Percentiles rank a stretch among this genome's conserved stretches.
phyloP scores from a whole-genome alignment of 2,329 filamentous ascomycete species.

The Scedosporium aurantiacum region DNA sequence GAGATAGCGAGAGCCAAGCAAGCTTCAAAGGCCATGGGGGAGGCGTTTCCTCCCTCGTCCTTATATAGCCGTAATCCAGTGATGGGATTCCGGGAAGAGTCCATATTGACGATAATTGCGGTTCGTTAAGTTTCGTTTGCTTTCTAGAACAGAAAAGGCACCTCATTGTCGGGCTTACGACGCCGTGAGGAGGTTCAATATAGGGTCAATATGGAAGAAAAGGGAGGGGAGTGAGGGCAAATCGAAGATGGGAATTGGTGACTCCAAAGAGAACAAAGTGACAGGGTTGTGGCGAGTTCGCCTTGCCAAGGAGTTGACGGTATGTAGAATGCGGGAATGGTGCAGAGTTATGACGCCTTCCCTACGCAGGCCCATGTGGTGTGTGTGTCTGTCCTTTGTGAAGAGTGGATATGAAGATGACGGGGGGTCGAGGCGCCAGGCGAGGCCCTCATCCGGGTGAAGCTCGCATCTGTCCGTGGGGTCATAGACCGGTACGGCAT shows the following conservation, averaged over 20 bases:
- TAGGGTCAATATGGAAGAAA: constrained; percentile 5
- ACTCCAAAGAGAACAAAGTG: background rate
- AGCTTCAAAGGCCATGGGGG: background rate
- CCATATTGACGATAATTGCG: background rate
- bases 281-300: background rate
- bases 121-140: background rate
- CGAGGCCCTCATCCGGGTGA: background rate
- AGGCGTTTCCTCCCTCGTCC: background rate
- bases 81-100: background rate
- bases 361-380: background rate
- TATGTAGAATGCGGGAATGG: background rate
- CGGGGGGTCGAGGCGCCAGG: background rate
- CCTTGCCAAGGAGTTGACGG: background rate
- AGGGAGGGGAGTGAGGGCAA: background rate
- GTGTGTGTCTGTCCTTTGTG: background rate
- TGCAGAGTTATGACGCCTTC: background rate
- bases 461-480: background rate
- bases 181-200: background rate
- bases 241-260: background rate
- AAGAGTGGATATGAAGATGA: background rate
- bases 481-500: no score
- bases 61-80: background rate
- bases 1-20: background rate
- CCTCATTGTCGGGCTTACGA: background rate
- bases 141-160: background rate